These are phyloP conservation scores for Lasiodiplodia sp. DNA, from an alignment of 2,329 filamentous ascomycete genomes.

Conservation along the genomic window DNA sequence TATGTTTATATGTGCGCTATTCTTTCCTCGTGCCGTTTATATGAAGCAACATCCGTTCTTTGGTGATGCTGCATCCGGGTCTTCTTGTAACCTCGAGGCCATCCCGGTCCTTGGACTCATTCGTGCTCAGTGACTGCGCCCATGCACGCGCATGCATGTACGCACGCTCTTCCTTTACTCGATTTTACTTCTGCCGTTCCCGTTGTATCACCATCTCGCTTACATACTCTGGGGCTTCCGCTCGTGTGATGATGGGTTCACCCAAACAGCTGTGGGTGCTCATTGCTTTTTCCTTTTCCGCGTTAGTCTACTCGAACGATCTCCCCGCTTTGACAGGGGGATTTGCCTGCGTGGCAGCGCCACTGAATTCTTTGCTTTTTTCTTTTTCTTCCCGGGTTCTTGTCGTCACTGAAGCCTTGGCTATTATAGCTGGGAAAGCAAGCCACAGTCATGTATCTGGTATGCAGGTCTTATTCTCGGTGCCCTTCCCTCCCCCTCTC, in stretches of 20 bases:
- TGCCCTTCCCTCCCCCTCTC: background rate
- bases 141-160: background rate
- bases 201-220: background rate
- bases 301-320: background rate
- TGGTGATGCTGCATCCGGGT: background rate
- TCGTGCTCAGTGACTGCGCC: background rate
- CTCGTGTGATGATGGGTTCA: slow-evolving; percentile 14
- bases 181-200: background rate
- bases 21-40: background rate
- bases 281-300: background rate
- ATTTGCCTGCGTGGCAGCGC: background rate
- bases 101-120: background rate
- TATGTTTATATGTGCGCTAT: background rate
- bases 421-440: too few relatives aligned
- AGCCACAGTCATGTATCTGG: background rate
- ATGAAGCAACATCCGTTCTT: background rate
- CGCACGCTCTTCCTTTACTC: background rate
- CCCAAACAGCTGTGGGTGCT: background rate
- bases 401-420: too few relatives aligned
- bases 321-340: background rate
- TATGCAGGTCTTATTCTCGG: slow-evolving; percentile 20
- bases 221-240: background rate
- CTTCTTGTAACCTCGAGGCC: background rate
- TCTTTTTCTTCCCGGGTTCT: background rate
- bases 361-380: background rate